Evolutionary conservation across 768 basidiomycete genomes (phyloP).

Genomic region (Russula emetica): DNA sequence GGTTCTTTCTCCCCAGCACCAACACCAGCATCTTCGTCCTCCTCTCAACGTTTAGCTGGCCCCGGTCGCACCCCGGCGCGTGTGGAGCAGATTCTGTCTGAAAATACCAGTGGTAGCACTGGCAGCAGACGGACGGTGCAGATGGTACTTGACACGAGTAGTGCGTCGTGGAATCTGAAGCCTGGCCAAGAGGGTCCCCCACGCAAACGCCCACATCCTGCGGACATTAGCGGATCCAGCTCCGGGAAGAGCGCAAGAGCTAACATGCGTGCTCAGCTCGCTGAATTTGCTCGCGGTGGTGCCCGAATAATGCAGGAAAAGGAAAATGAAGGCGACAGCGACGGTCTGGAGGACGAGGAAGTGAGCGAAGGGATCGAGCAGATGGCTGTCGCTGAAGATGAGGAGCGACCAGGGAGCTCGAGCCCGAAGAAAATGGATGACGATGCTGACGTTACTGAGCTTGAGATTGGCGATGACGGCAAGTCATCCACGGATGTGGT

Average conservation of each 20-base stretch:
- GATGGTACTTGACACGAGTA: slow-evolving; percentile 49
- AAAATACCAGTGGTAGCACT: slow-evolving; percentile 20
- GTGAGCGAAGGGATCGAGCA: slow-evolving; percentile 26
- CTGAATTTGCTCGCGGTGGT: slow-evolving; percentile 51
- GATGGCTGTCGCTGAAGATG: slow-evolving; percentile 25
- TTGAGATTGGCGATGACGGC: neutral
- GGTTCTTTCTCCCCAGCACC: neutral
- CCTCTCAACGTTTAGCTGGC: slow-evolving; percentile 15
- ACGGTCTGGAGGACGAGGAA: slow-evolving; percentile 28
- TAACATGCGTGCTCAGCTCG: slow-evolving; percentile 46
- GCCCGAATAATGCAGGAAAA: slow-evolving; percentile 33
- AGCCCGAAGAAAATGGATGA: neutral
- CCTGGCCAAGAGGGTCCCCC: slow-evolving; percentile 40
- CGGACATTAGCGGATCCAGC: slow-evolving; percentile 21
- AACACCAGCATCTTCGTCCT: neutral
- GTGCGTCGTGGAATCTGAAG: slow-evolving; percentile 47
- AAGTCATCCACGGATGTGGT: slow-evolving; percentile 19
- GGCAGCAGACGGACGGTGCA: slow-evolving; percentile 34
- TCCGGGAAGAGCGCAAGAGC: slow-evolving; percentile 30
- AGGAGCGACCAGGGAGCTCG: neutral
- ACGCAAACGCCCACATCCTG: slow-evolving; percentile 16
- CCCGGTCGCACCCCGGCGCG: slow-evolving; percentile 25
- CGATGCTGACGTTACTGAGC: neutral
- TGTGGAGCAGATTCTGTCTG: slow-evolving; percentile 24
- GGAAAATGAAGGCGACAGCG: slow-evolving; percentile 20